Conservation (phyloP, 306 rosid genomes). For the Lupinus albus region DNA sequence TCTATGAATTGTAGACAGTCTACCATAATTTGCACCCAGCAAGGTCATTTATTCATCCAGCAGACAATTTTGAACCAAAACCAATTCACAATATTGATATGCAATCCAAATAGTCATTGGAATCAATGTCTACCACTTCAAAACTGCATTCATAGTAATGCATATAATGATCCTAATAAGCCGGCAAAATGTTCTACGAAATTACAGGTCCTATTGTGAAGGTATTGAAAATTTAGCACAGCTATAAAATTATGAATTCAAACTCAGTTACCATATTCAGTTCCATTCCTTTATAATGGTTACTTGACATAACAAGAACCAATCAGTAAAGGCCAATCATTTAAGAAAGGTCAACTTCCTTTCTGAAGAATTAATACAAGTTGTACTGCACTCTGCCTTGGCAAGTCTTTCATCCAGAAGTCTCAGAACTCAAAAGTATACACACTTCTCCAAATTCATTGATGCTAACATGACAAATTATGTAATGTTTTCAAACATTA, state of each 20-base stretch:
- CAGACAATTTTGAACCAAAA: no score
- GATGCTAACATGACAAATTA: constrained; percentile 52
- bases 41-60: no score
- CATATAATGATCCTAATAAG: no score
- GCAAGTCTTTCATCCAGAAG: background rate
- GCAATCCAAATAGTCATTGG: background rate
- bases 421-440: background rate
- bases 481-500: constrained; percentile 48
- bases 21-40: background rate
- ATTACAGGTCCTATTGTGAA: background rate
- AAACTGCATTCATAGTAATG: no score
- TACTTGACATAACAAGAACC: background rate
- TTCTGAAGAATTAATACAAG: background rate
- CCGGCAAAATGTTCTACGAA: background rate
- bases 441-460: constrained; percentile 15
- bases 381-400: background rate
- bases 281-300: background rate
- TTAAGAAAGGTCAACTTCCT: background rate
- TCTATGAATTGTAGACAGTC: background rate
- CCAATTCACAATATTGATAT: background rate
- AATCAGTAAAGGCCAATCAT: background rate
- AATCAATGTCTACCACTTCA: no score
- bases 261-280: background rate
- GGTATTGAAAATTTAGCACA: background rate
- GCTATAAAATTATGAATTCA: background rate